Evolutionary conservation across 345 rosid genomes (phyloP).

Genomic region (Abelmoschus esculentus): DNA sequence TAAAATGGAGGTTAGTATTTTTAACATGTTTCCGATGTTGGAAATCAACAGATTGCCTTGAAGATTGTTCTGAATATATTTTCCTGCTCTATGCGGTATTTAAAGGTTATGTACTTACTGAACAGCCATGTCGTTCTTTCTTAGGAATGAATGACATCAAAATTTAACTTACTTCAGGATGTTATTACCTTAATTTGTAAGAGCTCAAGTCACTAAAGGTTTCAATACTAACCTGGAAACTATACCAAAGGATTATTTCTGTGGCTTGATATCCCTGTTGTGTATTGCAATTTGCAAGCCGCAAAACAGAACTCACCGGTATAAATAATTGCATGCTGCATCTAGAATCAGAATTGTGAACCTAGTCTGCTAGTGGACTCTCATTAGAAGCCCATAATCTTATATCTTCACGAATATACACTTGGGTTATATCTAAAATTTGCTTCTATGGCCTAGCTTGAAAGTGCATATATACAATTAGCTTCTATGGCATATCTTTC

Average conservation of each 20-base stretch:
- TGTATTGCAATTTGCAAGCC: background rate
- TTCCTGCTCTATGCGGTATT: background rate
- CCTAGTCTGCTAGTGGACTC: background rate
- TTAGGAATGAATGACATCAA: background rate
- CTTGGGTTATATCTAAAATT: background rate
- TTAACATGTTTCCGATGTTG: background rate
- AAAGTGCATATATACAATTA: background rate
- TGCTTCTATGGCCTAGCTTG: background rate
- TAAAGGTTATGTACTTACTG: background rate
- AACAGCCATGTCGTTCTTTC: background rate
- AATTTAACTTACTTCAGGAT: background rate
- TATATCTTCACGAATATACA: background rate
- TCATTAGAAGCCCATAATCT: background rate
- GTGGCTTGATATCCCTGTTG: background rate
- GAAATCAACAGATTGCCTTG: background rate
- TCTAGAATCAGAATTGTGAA: background rate
- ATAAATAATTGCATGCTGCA: background rate
- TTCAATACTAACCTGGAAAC: background rate
- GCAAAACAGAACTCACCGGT: no score
- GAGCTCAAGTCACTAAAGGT: background rate
- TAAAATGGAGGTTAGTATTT: conserved; percentile 81
- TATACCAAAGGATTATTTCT: background rate
- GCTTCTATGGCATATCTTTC: background rate
- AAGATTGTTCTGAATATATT: background rate
- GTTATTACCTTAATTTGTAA: background rate